Evolutionary conservation across 192 early-diverging fungal species (phyloP), one percentile per base, ranked within the genome.

Genomic region (Podila epicladia): DNA sequence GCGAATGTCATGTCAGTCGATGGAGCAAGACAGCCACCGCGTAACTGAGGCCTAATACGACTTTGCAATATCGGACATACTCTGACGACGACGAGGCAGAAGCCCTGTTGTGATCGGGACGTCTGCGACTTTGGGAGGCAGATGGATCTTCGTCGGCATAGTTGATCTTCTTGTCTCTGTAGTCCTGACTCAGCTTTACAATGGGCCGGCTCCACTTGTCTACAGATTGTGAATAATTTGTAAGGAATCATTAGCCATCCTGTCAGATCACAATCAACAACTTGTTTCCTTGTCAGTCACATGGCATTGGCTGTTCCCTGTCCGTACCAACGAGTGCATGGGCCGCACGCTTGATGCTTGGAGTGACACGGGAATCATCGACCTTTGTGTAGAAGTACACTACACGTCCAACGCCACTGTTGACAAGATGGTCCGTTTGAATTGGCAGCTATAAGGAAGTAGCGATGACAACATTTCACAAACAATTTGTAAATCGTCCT

Each of bases 311-410:
- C 20, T 38, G 24, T 9, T 37, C 28, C n/a, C 26, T 31, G 38
- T 37, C 12, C 67, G 88, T 92, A 69, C 89, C 92, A 51, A 93
- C 87, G 59, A 97, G 90, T 48, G 93, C 89, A 69, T 93, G 88
- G n/a, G 94, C 95, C 32, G 84, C 84, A 58, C 93, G 90, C 59
- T 91, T 88, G 59, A 94, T 90, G 28, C 63, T 67, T 17, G 91
- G 86, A 26, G 90, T 85, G n/a, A 94, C 89, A 33, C 95, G 86
- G 13, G 77, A 80, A n/a, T 80, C 77, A 73, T 92, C 89, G 31
- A 93, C 96, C 72, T 95, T 97, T 71, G 93, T 91, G 84, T 95
- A 96, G 82, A 98, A 98, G 78, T 91, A 88, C 33, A 98, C 85
- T 33, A 98, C 91, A 49, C 92, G 91, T 17, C 96, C 96, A 32